Evolutionary conservation across 1,284 basidiomycete genomes (phyloP).

Genomic region (Cryptococcus sp.): DNA sequence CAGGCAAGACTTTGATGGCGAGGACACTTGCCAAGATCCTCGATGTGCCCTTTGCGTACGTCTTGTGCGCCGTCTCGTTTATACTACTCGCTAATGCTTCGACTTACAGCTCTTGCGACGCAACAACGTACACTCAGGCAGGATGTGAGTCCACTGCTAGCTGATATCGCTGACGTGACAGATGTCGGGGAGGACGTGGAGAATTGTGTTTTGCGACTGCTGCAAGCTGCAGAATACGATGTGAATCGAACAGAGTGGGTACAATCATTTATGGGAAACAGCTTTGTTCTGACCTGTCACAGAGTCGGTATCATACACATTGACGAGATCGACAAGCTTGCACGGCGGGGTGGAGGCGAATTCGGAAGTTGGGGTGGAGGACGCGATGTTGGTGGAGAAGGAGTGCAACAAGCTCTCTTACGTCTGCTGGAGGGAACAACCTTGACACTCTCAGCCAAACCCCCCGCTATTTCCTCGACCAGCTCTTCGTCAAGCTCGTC

Average conservation of each 20-base stretch:
- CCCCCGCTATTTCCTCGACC: constrained; percentile 33
- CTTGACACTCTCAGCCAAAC: constrained; percentile 71
- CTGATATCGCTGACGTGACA: constrained; percentile 50
- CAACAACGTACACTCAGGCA: constrained; percentile 56
- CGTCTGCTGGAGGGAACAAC: constrained; percentile 90
- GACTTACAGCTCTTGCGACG: constrained; percentile 48
- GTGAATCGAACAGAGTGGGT: constrained; percentile 61
- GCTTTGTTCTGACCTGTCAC: constrained; percentile 55
- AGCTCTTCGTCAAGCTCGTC: constrained; percentile 9
- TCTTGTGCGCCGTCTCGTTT: constrained; percentile 58
- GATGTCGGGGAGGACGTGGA: constrained; percentile 96
- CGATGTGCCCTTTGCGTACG: constrained; percentile 81
- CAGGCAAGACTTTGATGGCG: constrained; percentile 84
- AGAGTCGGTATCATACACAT: constrained; percentile 93
- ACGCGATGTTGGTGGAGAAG: constrained; percentile 92
- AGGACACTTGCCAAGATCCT: constrained; percentile 80
- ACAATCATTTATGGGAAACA: not conserved
- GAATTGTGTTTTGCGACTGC: constrained; percentile 76
- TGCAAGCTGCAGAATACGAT: constrained; percentile 85
- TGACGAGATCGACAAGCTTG: constrained; percentile 94
- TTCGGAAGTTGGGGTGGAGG: constrained; percentile 58
- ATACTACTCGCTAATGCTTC: constrained; percentile 58
- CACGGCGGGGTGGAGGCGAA: constrained; percentile 65
- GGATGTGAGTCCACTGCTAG: constrained; percentile 45
- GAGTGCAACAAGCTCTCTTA: constrained; percentile 88